Base-by-base conservation (phyloP, 1,284 basidiomycete species). In the Volvariella surrecta region DNA sequence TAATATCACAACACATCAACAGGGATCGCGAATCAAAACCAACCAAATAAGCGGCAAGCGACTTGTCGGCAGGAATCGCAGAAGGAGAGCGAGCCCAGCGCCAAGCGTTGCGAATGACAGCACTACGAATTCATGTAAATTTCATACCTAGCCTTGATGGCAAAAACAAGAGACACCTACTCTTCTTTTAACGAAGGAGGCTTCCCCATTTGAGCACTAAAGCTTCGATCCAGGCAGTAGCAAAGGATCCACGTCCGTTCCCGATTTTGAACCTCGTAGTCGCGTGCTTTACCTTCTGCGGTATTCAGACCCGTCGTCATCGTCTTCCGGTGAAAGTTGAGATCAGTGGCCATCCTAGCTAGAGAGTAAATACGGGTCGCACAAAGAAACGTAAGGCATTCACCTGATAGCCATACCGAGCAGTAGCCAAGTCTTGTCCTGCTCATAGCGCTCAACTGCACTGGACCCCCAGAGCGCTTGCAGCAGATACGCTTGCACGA, bases 161-260 rank as follows among this genome's bases (percentile, higher is more conserved):
- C 10, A 22, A 39, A 11, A 19, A 15, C 42, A 32, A 34, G 43
- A 45, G 44, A 32, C 39, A 74, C 87, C 56, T 63, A 89, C 89
- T 88, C 90, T 68, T 87, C 86, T 58, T 82, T 82, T 53, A 92
- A 82, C 6, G 82, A 81, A 58, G 86, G 76, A 2, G 89, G 89
- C 62, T 92, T 92, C 45, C 91, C 89, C 87, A 93, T 89, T 66
- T 94, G 92, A 1, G 92, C 88, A 51, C 89, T 91, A 47, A 87
- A 76, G 51, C 90, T 94, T 45, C 92, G 78, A 61, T 98, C 94
- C 30, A 96, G 71, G 45, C 79, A 79, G 61, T 90, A 97, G 59
- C 91, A 96, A 50, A 94, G 64, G 43, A 95, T 73, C 94, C 94
- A 98, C 18, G 92, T 94, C 39, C 94, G 70, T 61, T 97, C 94